Evolutionary conservation across 2,329 filamentous ascomycete species (phyloP).

Genomic region (Ophiocordyceps sinensis): DNA sequence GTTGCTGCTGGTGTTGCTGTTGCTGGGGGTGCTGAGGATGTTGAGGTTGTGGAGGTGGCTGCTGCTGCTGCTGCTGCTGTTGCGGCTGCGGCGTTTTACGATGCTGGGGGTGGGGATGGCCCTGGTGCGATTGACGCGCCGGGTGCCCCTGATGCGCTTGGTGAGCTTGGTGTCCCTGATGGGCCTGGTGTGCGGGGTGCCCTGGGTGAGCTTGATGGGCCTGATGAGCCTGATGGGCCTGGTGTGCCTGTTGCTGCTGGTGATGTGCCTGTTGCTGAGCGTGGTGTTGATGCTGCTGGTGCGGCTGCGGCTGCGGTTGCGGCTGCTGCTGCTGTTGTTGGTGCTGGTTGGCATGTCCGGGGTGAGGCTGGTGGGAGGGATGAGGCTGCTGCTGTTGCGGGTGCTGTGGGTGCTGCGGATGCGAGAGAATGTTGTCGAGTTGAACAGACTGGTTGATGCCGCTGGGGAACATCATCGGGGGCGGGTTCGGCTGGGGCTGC

Average conservation of each 20-base stretch:
- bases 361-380: constrained; percentile 12
- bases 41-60: constrained; percentile 8
- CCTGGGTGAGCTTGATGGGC: too few relatives aligned
- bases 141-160: constrained; percentile 10
- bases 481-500: constrained; percentile 21
- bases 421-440: constrained; percentile 27
- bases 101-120: constrained; percentile 12
- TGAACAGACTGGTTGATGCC: constrained; percentile 26
- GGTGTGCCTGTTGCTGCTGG: constrained; percentile 11
- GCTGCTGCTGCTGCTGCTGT: constrained; percentile 14
- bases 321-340: constrained; percentile 14
- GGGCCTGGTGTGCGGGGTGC: constrained; percentile 9
- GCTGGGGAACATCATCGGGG: constrained; percentile 22
- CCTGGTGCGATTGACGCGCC: constrained; percentile 9
- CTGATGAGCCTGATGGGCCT: too few relatives aligned
- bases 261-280: constrained; percentile 7
- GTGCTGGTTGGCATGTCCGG: constrained; percentile 17
- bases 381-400: constrained; percentile 17
- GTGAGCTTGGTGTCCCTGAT: constrained; percentile 6
- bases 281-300: constrained; percentile 13
- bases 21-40: constrained; percentile 12
- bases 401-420: constrained; percentile 23
- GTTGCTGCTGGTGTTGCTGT: constrained; percentile 10
- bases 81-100: constrained; percentile 15
- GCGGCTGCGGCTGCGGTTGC: constrained; percentile 16